A percentile compares a stretch with the other conserved stretches of the same genome.
Evolutionary conservation across 495 filamentous ascomycete genomes (phyloP).

Genomic region (Aspergillus sparsus): DNA sequence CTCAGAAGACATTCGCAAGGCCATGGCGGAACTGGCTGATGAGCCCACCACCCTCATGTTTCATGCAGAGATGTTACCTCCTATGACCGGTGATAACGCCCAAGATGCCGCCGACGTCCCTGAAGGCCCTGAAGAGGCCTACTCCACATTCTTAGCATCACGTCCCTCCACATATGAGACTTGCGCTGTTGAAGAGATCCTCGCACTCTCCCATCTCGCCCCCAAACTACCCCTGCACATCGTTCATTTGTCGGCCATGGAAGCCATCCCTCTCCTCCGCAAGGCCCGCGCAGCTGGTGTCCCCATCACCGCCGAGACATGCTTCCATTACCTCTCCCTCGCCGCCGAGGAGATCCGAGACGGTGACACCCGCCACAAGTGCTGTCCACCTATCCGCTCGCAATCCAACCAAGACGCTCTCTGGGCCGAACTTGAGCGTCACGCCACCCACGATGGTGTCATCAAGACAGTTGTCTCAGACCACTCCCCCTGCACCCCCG

Average conservation of each 20-base stretch:
- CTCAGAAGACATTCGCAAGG: slow-evolving; percentile 71
- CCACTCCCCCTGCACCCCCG: slow-evolving; percentile 93
- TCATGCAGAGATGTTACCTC: slow-evolving; percentile 97
- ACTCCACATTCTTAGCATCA: slow-evolving; percentile 89
- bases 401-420: slow-evolving; percentile 83
- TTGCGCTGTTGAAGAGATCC: slow-evolving; percentile 83
- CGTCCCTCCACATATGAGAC: slow-evolving; percentile 89
- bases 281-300: slow-evolving; percentile 76
- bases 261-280: slow-evolving; percentile 86
- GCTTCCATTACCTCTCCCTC: slow-evolving; percentile 96
- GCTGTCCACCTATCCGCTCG: slow-evolving; percentile 91
- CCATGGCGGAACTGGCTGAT: slow-evolving; percentile 76
- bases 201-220: slow-evolving; percentile 76
- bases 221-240: slow-evolving; percentile 88
- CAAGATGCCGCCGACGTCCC: slow-evolving; percentile 73
- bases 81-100: slow-evolving; percentile 57
- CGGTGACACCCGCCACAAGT: slow-evolving; percentile 95
- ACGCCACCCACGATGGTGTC: slow-evolving; percentile 63
- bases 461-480: slow-evolving; percentile 96
- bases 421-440: slow-evolving; percentile 74
- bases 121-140: slow-evolving; percentile 72
- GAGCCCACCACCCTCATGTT: slow-evolving; percentile 92
- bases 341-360: slow-evolving; percentile 82
- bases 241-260: slow-evolving; percentile 89
- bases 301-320: slow-evolving; percentile 95